Evolutionary conservation across 2,329 filamentous ascomycete species (phyloP), one percentile per base, ranked within the genome.

Genomic region (Hymenoscyphus scutula): DNA sequence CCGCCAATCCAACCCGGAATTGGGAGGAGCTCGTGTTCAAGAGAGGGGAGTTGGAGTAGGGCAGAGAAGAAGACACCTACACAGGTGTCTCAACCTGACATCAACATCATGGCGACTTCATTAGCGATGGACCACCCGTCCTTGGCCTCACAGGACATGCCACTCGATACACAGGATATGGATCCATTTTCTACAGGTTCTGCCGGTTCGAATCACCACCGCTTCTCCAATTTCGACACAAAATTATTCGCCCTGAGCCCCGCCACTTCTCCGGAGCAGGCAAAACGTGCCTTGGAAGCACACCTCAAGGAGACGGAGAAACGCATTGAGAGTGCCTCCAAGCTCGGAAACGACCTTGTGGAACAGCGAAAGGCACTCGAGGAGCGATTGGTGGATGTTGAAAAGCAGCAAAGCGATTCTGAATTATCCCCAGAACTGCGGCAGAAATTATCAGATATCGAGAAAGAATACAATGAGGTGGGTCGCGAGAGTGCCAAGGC

Each of bases 401-500:
- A 96, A 70, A 86, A 88, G 72, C 81, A 91, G 64, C 83, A 92
- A 71, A 81, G 84, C 53, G 90, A 95, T 69, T 86, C 85, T 27
- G 90, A 97, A 65, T 86, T 98, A 58, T 88, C 89, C 0, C 87
- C 90, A 3, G 93, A 97, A 68, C 79, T 99, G 71, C 90, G 90
- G 64, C 84, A 89, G 71, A 92, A 90, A 77, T 83, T 99, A 59
- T 82, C 86, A 15, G 92, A 96, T 66, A 87, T 99, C 64, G 95
- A 99, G 76, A 91, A 87, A 75, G 95, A 99, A 73, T 98, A 96
- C 78, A 94, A 96, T 75, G 93, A 97, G 73, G 88, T 98, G 55
- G 92, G 93, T 13, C 84, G 89, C 66, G 94, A 98, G 75, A 95
- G 90, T 56, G 92, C 94, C 53, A 85, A 94, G 67, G 92, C 91